Percentiles rank a stretch among this genome's conserved stretches.
These are phyloP conservation scores for Lentinus brumalis DNA, from an alignment of 768 basidiomycete species.

Conservation along the genomic window DNA sequence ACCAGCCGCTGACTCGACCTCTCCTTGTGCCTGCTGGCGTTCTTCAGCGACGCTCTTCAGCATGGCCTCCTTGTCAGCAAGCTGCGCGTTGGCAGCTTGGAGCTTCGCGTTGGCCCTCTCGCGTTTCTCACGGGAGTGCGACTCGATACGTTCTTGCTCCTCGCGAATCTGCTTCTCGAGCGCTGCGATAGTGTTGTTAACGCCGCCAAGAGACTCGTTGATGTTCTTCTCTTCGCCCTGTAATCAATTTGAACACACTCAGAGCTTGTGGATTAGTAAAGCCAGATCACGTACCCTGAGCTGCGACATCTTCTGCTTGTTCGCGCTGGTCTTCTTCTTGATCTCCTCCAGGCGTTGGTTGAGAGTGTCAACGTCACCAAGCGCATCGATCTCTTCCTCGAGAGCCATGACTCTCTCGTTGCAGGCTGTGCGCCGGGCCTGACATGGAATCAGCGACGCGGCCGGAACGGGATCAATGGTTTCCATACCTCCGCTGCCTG, in stretches of 20 bases:
- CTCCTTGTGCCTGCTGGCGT: conserved; percentile 1
- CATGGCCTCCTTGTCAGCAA: conserved; percentile 25
- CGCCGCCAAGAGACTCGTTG: conserved; percentile 39
- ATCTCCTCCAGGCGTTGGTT: conserved; percentile 37
- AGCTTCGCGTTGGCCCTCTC: conserved; percentile 58
- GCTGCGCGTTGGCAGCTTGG: conserved; percentile 43
- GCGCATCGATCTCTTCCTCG: conserved; percentile 42
- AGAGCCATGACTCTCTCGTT: conserved; percentile 32
- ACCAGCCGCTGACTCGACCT: neutral
- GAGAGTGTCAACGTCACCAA: conserved; percentile 50
- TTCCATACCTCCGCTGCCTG: conserved; percentile 41
- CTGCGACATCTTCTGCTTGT: conserved; percentile 45
- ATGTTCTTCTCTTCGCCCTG: conserved; percentile 58
- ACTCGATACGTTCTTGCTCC: conserved; percentile 56
- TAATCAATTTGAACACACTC: neutral
- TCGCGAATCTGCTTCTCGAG: conserved; percentile 50
- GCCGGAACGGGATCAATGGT: neutral
- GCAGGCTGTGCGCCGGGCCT: neutral
- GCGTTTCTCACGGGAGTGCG: conserved; percentile 61
- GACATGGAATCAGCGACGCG: conserved; percentile 4
- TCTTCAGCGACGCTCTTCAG: neutral
- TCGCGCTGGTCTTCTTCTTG: conserved; percentile 44
- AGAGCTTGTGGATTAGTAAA: neutral
- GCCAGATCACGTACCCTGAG: conserved; percentile 43
- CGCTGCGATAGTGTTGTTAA: conserved; percentile 36